phyloP scores from a whole-genome alignment of 2,329 filamentous ascomycete species.

The Graphilbum fragrans region DNA sequence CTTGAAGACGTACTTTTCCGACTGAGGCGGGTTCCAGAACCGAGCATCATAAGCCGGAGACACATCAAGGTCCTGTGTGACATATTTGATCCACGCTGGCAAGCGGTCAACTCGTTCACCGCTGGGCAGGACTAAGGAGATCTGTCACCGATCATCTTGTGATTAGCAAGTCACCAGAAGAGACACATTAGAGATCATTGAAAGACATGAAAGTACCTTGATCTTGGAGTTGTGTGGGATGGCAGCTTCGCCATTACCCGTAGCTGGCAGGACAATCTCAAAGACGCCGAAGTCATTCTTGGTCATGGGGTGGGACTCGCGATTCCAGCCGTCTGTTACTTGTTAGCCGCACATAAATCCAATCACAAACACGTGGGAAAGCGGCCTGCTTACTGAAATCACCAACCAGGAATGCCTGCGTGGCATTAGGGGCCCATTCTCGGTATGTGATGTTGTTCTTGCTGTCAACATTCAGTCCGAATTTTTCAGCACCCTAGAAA shows the following conservation, averaged over 20 bases:
- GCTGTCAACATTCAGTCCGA: conserved; percentile 69
- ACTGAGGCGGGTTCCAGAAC: conserved; percentile 86
- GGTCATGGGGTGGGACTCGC: conserved; percentile 73
- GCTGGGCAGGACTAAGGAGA: conserved; percentile 67
- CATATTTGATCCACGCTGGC: conserved; percentile 94
- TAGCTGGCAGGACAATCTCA: conserved; percentile 64
- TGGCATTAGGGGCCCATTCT: conserved; percentile 92
- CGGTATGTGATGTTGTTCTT: conserved; percentile 82
- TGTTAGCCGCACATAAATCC: neutral
- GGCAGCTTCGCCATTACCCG: conserved; percentile 54
- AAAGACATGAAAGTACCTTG: conserved; percentile 49
- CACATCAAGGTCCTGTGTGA: conserved; percentile 81
- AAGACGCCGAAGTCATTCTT: conserved; percentile 80
- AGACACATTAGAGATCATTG: neutral
- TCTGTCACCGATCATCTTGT: conserved; percentile 32
- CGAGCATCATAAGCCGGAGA: conserved; percentile 89
- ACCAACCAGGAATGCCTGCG: conserved; percentile 74
- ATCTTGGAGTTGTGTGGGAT: conserved; percentile 92
- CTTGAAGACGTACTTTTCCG: conserved; percentile 74
- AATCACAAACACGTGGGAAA: neutral
- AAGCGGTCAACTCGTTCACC: conserved; percentile 78
- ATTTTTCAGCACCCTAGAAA: conserved; percentile 67
- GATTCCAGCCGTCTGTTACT: conserved; percentile 67
- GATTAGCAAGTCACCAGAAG: neutral
- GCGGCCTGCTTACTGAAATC: conserved; percentile 64